phyloP scores from a whole-genome alignment of 805 yeast species.

The Candida endomychidarum region DNA sequence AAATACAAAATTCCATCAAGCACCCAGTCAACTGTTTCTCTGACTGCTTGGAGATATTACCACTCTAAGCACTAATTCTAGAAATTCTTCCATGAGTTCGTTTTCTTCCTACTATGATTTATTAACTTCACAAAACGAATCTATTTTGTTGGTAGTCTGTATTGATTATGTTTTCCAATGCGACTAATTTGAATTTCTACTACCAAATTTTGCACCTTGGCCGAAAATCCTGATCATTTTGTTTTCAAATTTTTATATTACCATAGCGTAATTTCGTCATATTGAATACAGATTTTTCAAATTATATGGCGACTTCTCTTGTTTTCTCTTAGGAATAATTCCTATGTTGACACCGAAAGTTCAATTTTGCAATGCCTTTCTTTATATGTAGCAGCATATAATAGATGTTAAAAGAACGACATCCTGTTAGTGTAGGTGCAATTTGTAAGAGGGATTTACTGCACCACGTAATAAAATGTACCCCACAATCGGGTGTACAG shows the following conservation, averaged over 20 bases:
- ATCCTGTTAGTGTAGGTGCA: no score
- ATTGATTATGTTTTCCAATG: not conserved
- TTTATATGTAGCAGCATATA: no score
- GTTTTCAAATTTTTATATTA: no score
- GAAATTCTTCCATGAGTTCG: not conserved
- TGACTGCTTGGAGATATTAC: conserved; percentile 4
- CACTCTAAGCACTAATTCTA: conserved; percentile 5
- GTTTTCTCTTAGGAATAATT: no score
- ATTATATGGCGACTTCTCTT: no score
- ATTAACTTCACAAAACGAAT: conserved; percentile 1
- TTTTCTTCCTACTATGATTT: not conserved
- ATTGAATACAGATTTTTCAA: no score
- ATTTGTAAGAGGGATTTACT: no score
- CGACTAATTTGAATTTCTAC: conserved; percentile 6
- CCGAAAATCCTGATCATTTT: not conserved
- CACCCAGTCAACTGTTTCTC: conserved; percentile 4
- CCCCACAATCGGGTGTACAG: conserved; percentile 8
- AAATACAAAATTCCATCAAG: no score
- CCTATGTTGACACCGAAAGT: no score
- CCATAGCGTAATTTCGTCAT: no score
- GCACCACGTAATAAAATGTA: not conserved
- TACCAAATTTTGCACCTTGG: not conserved
- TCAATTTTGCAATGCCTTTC: no score
- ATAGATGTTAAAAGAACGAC: no score
- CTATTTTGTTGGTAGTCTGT: conserved; percentile 1